phyloP scores from a whole-genome alignment of 305 asterid genomes.

The Andrographis paniculata region DNA sequence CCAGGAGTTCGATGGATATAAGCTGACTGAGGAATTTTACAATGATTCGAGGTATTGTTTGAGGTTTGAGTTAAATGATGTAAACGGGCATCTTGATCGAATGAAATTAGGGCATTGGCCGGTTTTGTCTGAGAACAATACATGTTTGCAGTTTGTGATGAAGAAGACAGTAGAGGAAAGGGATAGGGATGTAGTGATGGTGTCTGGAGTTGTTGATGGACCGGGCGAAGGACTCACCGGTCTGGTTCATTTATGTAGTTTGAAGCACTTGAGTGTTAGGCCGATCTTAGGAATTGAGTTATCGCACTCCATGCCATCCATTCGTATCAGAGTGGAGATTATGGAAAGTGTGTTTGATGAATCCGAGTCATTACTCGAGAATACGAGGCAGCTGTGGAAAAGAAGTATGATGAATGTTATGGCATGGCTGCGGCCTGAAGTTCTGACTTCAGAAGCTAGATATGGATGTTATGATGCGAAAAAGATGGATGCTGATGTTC shows the following conservation, averaged over 20 bases:
- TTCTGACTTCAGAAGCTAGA: slow-evolving; percentile 81
- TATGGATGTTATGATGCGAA: slow-evolving; percentile 41
- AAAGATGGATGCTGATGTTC: slow-evolving; percentile 27
- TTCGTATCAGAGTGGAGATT: slow-evolving; percentile 70
- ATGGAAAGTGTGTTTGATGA: slow-evolving; percentile 45
- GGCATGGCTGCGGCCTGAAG: slow-evolving; percentile 93
- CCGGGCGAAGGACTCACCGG: slow-evolving; percentile 74
- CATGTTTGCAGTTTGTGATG: slow-evolving; percentile 49
- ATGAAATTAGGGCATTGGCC: slow-evolving; percentile 97
- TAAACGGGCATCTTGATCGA: slow-evolving; percentile 50
- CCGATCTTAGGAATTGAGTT: slow-evolving; percentile 38
- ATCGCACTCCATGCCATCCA: slow-evolving; percentile 34
- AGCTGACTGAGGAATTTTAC: slow-evolving; percentile 40
- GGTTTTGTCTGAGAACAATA: slow-evolving; percentile 42
- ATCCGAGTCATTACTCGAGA: slow-evolving; percentile 71
- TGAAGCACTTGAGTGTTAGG: slow-evolving; percentile 69
- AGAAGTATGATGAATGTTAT: slow-evolving; percentile 80
- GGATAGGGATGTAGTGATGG: slow-evolving; percentile 42
- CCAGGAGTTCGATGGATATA: slow-evolving; percentile 39
- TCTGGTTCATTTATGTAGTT: slow-evolving; percentile 74
- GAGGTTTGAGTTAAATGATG: slow-evolving; percentile 62
- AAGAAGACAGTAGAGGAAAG: slow-evolving; percentile 28
- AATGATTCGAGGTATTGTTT: slow-evolving; percentile 39
- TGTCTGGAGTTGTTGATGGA: slow-evolving; percentile 75
- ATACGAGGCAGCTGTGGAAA: slow-evolving; percentile 73